phyloP scores from a whole-genome alignment of 108 stramenopile genomes.

The Pseudonitzschia multiseries region DNA sequence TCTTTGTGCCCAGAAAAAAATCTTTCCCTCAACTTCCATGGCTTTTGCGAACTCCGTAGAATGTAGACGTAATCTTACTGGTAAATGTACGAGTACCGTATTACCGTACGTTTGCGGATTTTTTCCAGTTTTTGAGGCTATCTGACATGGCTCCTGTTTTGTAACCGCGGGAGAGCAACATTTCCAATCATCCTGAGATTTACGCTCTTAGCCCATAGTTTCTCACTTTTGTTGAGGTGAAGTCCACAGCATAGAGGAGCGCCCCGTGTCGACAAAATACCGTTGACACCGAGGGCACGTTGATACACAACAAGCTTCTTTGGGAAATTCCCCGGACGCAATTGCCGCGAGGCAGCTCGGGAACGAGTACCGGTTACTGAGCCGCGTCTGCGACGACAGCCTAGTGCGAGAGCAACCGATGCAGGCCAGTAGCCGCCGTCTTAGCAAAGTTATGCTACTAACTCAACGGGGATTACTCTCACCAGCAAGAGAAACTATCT shows the following conservation, averaged over 20 bases:
- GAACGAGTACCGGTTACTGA: conserved; percentile 46
- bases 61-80: too few species aligned
- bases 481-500: conserved; percentile 26
- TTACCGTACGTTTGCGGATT: too few species aligned
- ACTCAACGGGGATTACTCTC: conserved; percentile 77
- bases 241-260: conserved; percentile 54
- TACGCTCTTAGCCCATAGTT: too few species aligned
- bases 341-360: conserved; percentile 67
- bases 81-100: too few species aligned
- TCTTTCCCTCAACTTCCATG: too few species aligned
- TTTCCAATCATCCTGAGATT: too few species aligned
- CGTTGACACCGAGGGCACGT: conserved; percentile 47
- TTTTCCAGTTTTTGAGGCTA: too few species aligned
- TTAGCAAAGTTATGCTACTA: conserved; percentile 76
- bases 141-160: too few species aligned
- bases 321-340: conserved; percentile 86
- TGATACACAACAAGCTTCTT: conserved; percentile 49
- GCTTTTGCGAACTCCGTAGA: too few species aligned
- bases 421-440: conserved; percentile 47
- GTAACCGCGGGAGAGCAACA: too few species aligned
- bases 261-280: conserved; percentile 40
- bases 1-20: too few species aligned
- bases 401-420: conserved; percentile 47
- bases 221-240: conserved; percentile 17
- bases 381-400: conserved; percentile 55